Evolutionary conservation across 2,329 filamentous ascomycete genomes (phyloP).

Genomic region (Fonsecaea multimorphosa): DNA sequence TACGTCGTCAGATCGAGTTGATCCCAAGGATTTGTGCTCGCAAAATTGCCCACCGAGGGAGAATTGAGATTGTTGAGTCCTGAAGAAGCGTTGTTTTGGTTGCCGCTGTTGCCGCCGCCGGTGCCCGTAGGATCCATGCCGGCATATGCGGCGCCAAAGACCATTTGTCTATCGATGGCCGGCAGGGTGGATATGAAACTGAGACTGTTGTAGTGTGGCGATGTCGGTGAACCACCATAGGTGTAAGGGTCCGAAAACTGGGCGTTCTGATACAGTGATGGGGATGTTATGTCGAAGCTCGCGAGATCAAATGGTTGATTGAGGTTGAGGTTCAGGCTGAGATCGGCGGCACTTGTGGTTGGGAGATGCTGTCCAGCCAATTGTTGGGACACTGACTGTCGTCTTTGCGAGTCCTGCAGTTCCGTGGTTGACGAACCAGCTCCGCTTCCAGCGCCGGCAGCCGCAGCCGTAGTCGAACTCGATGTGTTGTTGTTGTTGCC

Average conservation of each 20-base stretch:
- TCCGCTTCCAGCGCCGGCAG: neutral
- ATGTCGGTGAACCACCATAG: slow-evolving; percentile 41
- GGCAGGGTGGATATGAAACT: slow-evolving; percentile 56
- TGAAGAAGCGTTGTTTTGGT: slow-evolving; percentile 42
- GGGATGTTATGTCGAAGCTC: slow-evolving; percentile 38
- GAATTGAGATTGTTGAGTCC: slow-evolving; percentile 41
- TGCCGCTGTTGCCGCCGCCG: slow-evolving; percentile 20
- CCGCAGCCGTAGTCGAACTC: slow-evolving; percentile 4
- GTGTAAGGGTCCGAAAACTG: slow-evolving; percentile 38
- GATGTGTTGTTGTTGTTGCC: slow-evolving; percentile 6
- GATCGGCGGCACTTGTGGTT: slow-evolving; percentile 4
- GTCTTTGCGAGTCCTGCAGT: neutral
- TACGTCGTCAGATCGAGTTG: slow-evolving; percentile 35
- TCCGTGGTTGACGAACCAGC: neutral
- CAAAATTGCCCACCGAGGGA: slow-evolving; percentile 39
- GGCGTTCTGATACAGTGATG: slow-evolving; percentile 32
- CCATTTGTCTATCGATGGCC: slow-evolving; percentile 75
- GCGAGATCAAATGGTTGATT: slow-evolving; percentile 34
- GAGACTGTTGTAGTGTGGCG: slow-evolving; percentile 47
- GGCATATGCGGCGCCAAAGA: slow-evolving; percentile 71
- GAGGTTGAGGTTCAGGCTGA: slow-evolving; percentile 31
- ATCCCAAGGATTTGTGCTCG: slow-evolving; percentile 36
- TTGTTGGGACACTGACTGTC: slow-evolving; percentile 20
- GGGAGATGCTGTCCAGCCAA: slow-evolving; percentile 18
- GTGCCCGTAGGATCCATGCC: slow-evolving; percentile 53